phyloP scores from a whole-genome alignment of 768 basidiomycete genomes.

The Rhodocollybia butyracea region DNA sequence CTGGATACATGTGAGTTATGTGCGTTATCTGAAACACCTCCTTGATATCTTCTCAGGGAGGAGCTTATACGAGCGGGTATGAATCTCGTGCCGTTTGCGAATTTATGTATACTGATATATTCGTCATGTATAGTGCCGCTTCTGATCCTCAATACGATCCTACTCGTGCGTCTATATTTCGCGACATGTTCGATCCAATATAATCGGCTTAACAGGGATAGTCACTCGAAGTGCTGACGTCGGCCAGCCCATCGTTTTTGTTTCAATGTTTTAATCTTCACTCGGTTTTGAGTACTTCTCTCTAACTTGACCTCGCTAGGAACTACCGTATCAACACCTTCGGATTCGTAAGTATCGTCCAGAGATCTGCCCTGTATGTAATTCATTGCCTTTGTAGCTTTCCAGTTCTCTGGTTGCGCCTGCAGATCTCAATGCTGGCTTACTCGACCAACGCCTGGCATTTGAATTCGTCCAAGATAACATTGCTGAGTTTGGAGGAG shows the following conservation, averaged over 20 bases:
- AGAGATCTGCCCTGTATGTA: neutral
- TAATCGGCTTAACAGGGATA: constrained; percentile 33
- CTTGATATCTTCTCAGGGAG: constrained; percentile 33
- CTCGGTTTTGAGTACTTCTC: neutral
- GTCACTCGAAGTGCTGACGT: constrained; percentile 43
- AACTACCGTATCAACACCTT: constrained; percentile 60
- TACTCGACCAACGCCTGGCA: constrained; percentile 58
- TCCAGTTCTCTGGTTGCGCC: constrained; percentile 42
- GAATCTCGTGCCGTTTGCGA: no score
- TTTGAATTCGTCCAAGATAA: constrained; percentile 62
- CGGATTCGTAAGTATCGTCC: constrained; percentile 44
- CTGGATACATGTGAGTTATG: constrained; percentile 30
- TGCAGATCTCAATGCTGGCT: constrained; percentile 54
- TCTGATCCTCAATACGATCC: constrained; percentile 42
- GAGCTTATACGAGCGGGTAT: constrained; percentile 46
- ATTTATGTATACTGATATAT: no score
- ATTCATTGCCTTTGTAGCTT: constrained; percentile 27
- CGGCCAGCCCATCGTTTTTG: constrained; percentile 54
- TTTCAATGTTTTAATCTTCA: constrained; percentile 37
- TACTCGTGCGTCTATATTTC: constrained; percentile 33
- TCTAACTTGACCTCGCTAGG: constrained; percentile 21
- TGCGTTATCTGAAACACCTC: no score
- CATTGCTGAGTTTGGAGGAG: constrained; percentile 62
- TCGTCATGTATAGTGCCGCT: constrained; percentile 37
- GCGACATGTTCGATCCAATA: neutral